A percentile compares a stretch with the other conserved stretches of the same genome.
These are phyloP conservation scores for Coemansia sp. DNA, from an alignment of 192 early-diverging fungal genomes.

Conservation along the genomic window DNA sequence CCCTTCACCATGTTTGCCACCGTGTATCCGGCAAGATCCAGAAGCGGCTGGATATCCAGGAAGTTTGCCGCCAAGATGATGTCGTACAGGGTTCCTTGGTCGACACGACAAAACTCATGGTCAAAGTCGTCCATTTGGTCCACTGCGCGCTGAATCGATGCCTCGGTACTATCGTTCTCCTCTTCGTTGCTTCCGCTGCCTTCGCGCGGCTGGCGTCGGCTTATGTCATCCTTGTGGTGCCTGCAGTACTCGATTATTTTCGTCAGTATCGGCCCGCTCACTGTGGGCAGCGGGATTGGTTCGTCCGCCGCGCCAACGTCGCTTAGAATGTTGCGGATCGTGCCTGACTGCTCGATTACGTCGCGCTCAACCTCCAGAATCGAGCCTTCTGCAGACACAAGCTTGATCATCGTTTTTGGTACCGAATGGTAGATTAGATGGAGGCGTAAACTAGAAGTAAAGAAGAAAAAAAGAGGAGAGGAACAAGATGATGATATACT, in stretches of 20 bases:
- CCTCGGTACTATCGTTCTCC: slow-evolving; percentile 48
- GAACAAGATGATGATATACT: no score
- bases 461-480: background rate
- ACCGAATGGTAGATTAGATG: no score
- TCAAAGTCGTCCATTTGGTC: slow-evolving; percentile 90
- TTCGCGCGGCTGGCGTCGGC: slow-evolving; percentile 17
- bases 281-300: slow-evolving; percentile 86
- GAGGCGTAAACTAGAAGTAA: background rate
- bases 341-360: slow-evolving; percentile 54
- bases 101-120: slow-evolving; percentile 85
- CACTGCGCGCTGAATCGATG: slow-evolving; percentile 60
- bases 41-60: slow-evolving; percentile 70
- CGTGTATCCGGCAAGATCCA: slow-evolving; percentile 76
- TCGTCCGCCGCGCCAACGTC: slow-evolving; percentile 34
- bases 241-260: slow-evolving; percentile 90
- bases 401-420: slow-evolving; percentile 22
- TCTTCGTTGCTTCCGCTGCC: slow-evolving; percentile 49
- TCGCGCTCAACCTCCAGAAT: slow-evolving; percentile 44
- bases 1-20: slow-evolving; percentile 91
- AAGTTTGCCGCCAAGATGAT: slow-evolving; percentile 92
- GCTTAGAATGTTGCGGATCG: slow-evolving; percentile 54
- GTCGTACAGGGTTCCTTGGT: slow-evolving; percentile 93
- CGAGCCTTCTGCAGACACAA: slow-evolving; percentile 46
- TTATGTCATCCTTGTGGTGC: slow-evolving; percentile 76
- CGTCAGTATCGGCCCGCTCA: slow-evolving; percentile 82